Percentiles rank a stretch among this genome's conserved stretches.
phyloP scores from a whole-genome alignment of 371 early-diverging fungal species.

The Mortierella sp. region DNA sequence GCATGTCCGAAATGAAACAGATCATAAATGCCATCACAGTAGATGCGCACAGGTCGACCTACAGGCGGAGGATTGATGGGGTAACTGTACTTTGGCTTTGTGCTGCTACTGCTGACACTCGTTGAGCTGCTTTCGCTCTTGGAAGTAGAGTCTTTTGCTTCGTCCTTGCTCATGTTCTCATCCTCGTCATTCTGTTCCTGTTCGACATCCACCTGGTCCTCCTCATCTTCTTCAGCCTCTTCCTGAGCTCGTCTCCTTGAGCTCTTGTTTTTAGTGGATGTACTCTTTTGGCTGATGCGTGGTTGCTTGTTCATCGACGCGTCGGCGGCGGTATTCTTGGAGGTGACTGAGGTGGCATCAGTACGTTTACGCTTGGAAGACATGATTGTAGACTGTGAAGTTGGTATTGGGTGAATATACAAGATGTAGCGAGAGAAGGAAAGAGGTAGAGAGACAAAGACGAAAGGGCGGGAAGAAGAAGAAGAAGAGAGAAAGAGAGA shows the following conservation, averaged over 20 bases:
- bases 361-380: conserved; percentile 47
- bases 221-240: conserved; percentile 14
- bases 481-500: background rate
- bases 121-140: background rate
- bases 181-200: conserved; percentile 2
- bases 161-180: background rate
- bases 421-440: too few relatives aligned
- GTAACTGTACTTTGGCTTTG: conserved; percentile 39
- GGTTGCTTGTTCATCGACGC: conserved; percentile 47
- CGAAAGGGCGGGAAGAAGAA: background rate
- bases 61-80: conserved; percentile 71
- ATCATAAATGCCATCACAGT: conserved; percentile 96
- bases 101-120: conserved; percentile 10
- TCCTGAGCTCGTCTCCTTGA: conserved; percentile 10
- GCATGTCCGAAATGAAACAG: conserved; percentile 97
- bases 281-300: conserved; percentile 31
- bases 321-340: conserved; percentile 22
- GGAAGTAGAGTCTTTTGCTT: background rate
- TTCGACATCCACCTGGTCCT: conserved; percentile 12
- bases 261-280: conserved; percentile 19
- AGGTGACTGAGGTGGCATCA: conserved; percentile 20
- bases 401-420: background rate
- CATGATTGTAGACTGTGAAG: conserved; percentile 8
- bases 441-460: background rate
- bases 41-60: conserved; percentile 86